Evolutionary conservation across 2,329 filamentous ascomycete species (phyloP), one percentile per base, ranked within the genome.

Genomic region (Xylariaceae sp.): DNA sequence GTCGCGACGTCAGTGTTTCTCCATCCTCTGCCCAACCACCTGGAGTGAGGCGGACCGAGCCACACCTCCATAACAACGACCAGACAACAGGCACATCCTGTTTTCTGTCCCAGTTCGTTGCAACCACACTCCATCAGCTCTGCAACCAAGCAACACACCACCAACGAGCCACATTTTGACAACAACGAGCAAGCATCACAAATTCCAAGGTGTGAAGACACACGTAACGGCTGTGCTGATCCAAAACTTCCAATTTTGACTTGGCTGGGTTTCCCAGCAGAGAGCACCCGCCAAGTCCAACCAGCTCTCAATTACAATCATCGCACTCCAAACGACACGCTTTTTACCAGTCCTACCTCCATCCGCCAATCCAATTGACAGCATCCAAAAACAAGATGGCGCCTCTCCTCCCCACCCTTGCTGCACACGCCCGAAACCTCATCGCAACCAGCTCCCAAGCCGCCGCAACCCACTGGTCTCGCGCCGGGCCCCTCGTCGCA

Each of bases 401-500:
- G 45, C 65, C 65, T 46, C 53, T 64, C n/a, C 50, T 65, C 22
- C 62, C 64, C 32, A 58, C 55, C 22, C 45, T 66, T 9, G 64
- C 58, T 22, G 61, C 61, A 27, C 62, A 61, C 22, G 65, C 64
- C 49, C 62, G 64, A 45, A 59, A 44, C 50, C 45, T 66, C 6
- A 39, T 66, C 44, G 53, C 59, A 42, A 56, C 61, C 39, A 59
- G 60, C 44, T 52, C 63, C 49, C 57, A 70, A 51, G 57, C 64
- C 22, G 52, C 60, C 44, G 60, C 64, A 30, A 52, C 40, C 42
- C 53, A 54, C 42, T 56, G 64, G 35, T 58, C 66, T 1, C 58
- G 65, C 12, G 65, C 72, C 14, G 73, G 73, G 1, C 73, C 74
- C 4, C 61, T 80, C 4, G 64, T 69, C 14, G 75, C 72, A 11